phyloP scores from a whole-genome alignment of 306 rosid species.

The Malus domestica region ASM211411v1 NC_041801.1:7575501-7576000 shows the following conservation, averaged over 20 bases:
- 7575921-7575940: too few species aligned
- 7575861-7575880: neutral
- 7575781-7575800: too few species aligned
- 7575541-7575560: constrained; percentile 25
- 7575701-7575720: neutral
- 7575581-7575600: constrained; percentile 24
- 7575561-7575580: constrained; percentile 36
- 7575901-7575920: neutral
- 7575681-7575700: neutral
- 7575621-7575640: neutral
- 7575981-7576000: too few species aligned
- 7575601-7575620: neutral
- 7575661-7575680: too few species aligned
- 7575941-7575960: too few species aligned
- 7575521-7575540: constrained; percentile 21
- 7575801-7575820: neutral
- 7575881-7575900: neutral
- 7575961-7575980: too few species aligned
- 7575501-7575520: constrained; percentile 29
- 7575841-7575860: neutral
- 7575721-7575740: neutral
- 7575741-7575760: too few species aligned
- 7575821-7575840: neutral
- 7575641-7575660: neutral
- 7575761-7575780: too few species aligned